Base-by-base conservation (phyloP, 257 asterid genomes). In the Mentha longifolia region DNA sequence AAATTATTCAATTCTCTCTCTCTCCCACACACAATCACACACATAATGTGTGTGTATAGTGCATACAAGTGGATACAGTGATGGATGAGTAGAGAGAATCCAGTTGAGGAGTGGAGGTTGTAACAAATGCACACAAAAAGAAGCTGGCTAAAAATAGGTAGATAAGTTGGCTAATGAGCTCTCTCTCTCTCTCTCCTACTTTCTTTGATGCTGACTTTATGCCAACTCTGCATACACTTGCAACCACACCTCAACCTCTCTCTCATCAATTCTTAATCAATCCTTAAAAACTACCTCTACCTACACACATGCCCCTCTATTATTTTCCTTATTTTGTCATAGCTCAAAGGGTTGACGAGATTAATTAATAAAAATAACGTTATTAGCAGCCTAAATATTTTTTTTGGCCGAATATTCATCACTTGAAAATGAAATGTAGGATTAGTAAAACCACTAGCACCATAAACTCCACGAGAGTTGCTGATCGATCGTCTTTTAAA, bases 171-270 rank as follows among this genome's bases (percentile, higher is more conserved):
- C 46, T 19, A 67, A 49, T 43, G 16, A 68, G 31, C 11, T 6
- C 11, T 6, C 8, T 2, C 9, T 7, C 45, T 31, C 35, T 5
- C 35, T 31, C 62, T 73, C 76, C 49, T 69, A 49, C 68, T 54
- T 46, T 73, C 49, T 65, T 10, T 71, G 85, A 77, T 56, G 69
- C 78, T 3, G 82, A 81, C 82, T 77, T 67, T 70, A 66, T 77
- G 82, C 82, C 85, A 65, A 81, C 80, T 80, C 74, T 57, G 71
- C 76, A n/a, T n/a, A n/a, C 63, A 50, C 72, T 79, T 71, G 39
- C 75, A 75, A 66, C 49, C 65, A 60, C 70, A 59, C 65, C 45
- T 72, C 56, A 6, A 4, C 9, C 45, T 39, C 45, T 6, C 8
- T 9, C 45, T 9, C 45, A 22, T 72, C 70, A 61, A 51, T 51